Evolutionary conservation across 2,329 filamentous ascomycete species (phyloP), one percentile per base, ranked within the genome.

Genomic region (Anisogramma anomala): DNA sequence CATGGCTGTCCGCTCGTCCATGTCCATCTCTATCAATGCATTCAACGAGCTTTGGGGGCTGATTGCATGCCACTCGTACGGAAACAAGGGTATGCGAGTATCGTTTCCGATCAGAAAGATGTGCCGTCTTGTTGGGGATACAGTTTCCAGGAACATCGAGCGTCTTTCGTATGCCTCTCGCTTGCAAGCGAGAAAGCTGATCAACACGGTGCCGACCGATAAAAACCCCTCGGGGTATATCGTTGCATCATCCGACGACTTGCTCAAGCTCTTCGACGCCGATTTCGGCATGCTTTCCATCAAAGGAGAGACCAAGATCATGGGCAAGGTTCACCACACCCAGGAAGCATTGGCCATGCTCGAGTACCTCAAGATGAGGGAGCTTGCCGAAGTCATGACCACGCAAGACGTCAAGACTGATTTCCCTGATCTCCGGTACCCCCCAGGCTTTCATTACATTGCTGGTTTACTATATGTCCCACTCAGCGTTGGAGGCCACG

Each of bases 61-160:
- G 20, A 86, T 94, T 30, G 79, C 85, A 1, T 94, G 86, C 46
- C 87, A 94, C 55, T 76, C 81, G 0, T 94, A 94, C 52, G 86
- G 83, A 0, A 44, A 59, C 2, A 72, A 71, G 33, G 86, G 86
- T 3, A 93, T 91, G 84, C 73, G 87, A n/a, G 85, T 94, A 0
- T 84, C 84, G 0, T 94, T 94, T 53, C 86, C 87, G 0, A 87
- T 94, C 36, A 74, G 87, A 10, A 94, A 94, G 58, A 89, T 94
- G 80, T 94, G 87, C 57, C 79, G 86, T 4, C 65, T 94, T 4
- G 76, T 94, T 2, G 86, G 87, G 3, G 87, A 94, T 52, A 85
- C 80, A 0, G 84, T 85, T 0, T 93, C 84, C 0, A 70, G 84
- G 35, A 94, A 91, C 50, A 89, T 94, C 27, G 87, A 94, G 57